Evolutionary conservation across 306 rosid genomes (phyloP).

Genomic region (Rubus idaeus): DNA sequence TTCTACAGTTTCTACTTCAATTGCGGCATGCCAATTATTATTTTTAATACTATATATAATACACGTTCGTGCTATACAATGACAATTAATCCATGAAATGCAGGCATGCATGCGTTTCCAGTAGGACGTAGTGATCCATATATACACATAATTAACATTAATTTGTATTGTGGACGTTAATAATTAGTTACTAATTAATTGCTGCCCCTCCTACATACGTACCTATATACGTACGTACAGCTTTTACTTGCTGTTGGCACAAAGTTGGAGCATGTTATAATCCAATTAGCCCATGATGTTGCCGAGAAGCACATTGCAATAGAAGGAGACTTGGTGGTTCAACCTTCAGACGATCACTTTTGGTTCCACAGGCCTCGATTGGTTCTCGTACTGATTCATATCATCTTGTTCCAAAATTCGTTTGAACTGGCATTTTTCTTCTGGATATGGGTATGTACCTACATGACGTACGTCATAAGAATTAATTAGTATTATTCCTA

Average conservation of each 20-base stretch:
- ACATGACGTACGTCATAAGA: neutral
- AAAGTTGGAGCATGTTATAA: conserved; percentile 38
- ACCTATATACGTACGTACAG: conserved; percentile 3
- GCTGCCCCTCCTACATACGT: neutral
- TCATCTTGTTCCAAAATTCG: conserved; percentile 39
- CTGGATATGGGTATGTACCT: conserved; percentile 30
- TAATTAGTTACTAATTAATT: neutral
- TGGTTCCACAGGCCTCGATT: conserved; percentile 33
- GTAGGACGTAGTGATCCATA: neutral
- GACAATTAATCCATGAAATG: neutral
- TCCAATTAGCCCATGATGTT: conserved; percentile 34
- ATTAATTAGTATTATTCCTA: neutral
- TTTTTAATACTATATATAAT: too few relatives aligned
- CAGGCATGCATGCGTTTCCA: neutral
- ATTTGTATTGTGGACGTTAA: too few relatives aligned
- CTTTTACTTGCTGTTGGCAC: conserved; percentile 39
- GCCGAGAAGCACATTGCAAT: conserved; percentile 40
- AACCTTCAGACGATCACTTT: conserved; percentile 39
- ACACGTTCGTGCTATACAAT: too few relatives aligned
- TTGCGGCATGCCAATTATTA: neutral
- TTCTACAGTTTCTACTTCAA: too few relatives aligned
- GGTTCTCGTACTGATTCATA: conserved; percentile 32
- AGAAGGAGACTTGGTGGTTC: conserved; percentile 34
- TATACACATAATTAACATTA: too few relatives aligned
- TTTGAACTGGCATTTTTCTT: conserved; percentile 40